phyloP scores from a whole-genome alignment of 23 red algal species.

The Chondrus crispus region DNA sequence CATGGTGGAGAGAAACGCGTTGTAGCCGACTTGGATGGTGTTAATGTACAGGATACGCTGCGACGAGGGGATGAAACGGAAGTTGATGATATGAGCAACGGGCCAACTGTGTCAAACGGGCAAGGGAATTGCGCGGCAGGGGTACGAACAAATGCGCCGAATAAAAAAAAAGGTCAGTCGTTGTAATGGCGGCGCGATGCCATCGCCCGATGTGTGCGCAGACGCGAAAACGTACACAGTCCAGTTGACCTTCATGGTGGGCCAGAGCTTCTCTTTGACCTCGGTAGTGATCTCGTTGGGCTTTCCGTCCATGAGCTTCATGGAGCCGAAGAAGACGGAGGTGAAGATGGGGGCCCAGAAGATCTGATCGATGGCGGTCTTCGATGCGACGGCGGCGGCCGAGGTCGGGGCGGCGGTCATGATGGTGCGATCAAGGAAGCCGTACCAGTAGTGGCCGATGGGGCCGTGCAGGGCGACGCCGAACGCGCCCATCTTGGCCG shows the following conservation, averaged over 20 bases:
- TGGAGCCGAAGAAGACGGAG: slow-evolving; percentile 87
- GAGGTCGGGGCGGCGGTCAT: slow-evolving; percentile 88
- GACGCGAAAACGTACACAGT: slow-evolving; percentile 61
- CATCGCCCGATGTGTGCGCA: neutral
- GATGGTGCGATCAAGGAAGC: slow-evolving; percentile 89
- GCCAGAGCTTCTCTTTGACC: slow-evolving; percentile 93
- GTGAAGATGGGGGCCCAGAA: slow-evolving; percentile 98
- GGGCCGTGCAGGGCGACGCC: slow-evolving; percentile 90
- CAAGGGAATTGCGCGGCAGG: too few relatives aligned
- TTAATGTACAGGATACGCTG: slow-evolving; percentile 99
- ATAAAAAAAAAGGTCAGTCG: slow-evolving; percentile 23
- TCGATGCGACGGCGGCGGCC: slow-evolving; percentile 78
- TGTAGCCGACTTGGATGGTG: slow-evolving; percentile 95
- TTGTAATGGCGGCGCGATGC: neutral
- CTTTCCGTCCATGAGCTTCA: slow-evolving; percentile 93
- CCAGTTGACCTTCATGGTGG: slow-evolving; percentile 99
- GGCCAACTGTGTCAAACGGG: slow-evolving; percentile 54
- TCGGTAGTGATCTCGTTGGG: slow-evolving; percentile 58
- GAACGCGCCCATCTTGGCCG: slow-evolving; percentile 89
- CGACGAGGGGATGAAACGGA: slow-evolving; percentile 95
- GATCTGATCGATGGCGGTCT: slow-evolving; percentile 98
- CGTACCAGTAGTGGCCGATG: slow-evolving; percentile 99
- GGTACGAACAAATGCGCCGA: too few relatives aligned
- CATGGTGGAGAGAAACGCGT: slow-evolving; percentile 97
- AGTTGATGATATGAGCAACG: slow-evolving; percentile 95